phyloP scores from a whole-genome alignment of 2,329 filamentous ascomycete genomes.

The Chlorencoelia australis region DNA sequence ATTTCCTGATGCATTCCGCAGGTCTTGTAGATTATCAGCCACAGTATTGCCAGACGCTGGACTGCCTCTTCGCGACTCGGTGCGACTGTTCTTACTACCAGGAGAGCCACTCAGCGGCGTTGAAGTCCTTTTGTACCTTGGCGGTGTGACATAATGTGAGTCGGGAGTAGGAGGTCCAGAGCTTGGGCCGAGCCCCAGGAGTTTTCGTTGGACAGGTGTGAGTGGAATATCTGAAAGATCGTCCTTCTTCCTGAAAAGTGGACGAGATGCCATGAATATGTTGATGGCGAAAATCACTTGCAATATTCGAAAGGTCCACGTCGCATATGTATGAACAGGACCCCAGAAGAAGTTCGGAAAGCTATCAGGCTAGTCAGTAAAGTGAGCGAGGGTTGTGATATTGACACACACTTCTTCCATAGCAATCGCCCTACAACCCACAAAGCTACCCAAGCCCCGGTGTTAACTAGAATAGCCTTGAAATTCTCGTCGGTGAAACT shows the following conservation, averaged over 20 bases:
- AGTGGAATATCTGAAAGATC: conserved; percentile 81
- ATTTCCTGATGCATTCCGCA: not conserved
- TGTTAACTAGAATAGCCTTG: conserved; percentile 58
- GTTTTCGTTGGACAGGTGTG: conserved; percentile 75
- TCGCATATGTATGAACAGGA: conserved; percentile 18
- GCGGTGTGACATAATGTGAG: conserved; percentile 73
- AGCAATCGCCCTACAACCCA: conserved; percentile 34
- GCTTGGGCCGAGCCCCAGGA: conserved; percentile 70
- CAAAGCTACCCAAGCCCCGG: conserved; percentile 40
- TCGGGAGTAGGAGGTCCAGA: conserved; percentile 53
- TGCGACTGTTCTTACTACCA: conserved; percentile 44
- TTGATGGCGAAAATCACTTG: conserved; percentile 58
- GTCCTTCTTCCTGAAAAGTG: conserved; percentile 63
- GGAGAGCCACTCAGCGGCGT: conserved; percentile 47
- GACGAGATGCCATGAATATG: conserved; percentile 59
- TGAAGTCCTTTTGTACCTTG: conserved; percentile 72
- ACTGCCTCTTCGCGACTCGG: conserved; percentile 46
- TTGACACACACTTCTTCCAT: conserved; percentile 16
- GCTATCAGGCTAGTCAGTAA: conserved; percentile 14
- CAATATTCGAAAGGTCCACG: conserved; percentile 33
- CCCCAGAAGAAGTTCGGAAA: conserved; percentile 21
- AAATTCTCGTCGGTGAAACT: conserved; percentile 74
- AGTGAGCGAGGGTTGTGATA: not conserved
- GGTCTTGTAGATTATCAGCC: conserved; percentile 2
- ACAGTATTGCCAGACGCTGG: conserved; percentile 29